These are phyloP conservation scores for Fusarium sp. DNA, from an alignment of 2,329 filamentous ascomycete genomes.

Conservation along the genomic window DNA sequence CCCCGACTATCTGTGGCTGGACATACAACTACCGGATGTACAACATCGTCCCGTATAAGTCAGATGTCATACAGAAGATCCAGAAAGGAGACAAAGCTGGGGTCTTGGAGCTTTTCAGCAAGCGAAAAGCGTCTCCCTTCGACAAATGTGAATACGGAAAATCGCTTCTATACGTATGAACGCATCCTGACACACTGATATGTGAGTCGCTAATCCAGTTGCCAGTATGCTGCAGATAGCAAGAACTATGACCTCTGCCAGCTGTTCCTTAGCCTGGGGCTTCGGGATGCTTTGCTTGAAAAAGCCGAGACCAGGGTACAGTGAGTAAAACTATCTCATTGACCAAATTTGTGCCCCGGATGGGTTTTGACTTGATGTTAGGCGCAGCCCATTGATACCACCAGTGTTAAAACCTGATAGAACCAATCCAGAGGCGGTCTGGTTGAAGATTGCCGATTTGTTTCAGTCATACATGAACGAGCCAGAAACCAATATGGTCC, in stretches of 20 bases:
- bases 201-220: background rate
- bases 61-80: conserved; percentile 31
- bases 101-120: conserved; percentile 34
- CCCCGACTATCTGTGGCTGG: conserved; percentile 27
- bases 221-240: conserved; percentile 21
- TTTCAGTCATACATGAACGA: conserved; percentile 38
- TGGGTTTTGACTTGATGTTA: conserved; percentile 2
- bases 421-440: background rate
- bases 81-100: conserved; percentile 24
- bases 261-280: conserved; percentile 25
- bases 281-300: conserved; percentile 9
- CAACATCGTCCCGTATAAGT: conserved; percentile 26
- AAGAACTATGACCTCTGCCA: conserved; percentile 28
- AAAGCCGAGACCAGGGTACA: too few species aligned
- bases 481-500: conserved; percentile 15
- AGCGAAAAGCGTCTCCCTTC: conserved; percentile 37
- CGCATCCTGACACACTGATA: background rate
- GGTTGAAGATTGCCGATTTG: conserved; percentile 16
- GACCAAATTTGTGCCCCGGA: too few species aligned
- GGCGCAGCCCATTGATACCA: background rate
- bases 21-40: conserved; percentile 37
- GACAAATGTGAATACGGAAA: conserved; percentile 22
- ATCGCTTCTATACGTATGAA: conserved; percentile 34
- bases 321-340: background rate
- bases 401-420: background rate